Percentiles rank a stretch among this genome's conserved stretches.
Conservation (phyloP, 331 rosid species). For the Acacia pycnantha region DNA sequence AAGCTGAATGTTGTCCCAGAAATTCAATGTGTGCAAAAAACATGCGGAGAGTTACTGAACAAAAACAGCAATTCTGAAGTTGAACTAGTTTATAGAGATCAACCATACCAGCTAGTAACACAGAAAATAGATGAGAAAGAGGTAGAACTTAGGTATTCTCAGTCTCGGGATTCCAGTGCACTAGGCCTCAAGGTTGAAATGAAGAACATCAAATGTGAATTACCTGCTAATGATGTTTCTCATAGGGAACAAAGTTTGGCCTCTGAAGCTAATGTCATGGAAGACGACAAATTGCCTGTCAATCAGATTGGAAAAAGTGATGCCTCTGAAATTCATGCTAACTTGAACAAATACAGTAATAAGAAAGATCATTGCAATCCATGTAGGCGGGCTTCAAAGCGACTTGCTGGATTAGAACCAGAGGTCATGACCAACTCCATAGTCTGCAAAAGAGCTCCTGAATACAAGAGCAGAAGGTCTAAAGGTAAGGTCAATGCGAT, state of each 20-base stretch:
- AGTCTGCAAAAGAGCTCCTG: conserved; percentile 33
- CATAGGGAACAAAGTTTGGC: conserved; percentile 1
- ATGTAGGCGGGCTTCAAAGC: conserved; percentile 50
- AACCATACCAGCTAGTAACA: conserved; percentile 23
- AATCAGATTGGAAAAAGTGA: conserved; percentile 29
- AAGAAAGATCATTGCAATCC: conserved; percentile 43
- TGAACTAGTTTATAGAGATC: conserved; percentile 20
- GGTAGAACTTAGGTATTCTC: conserved; percentile 23
- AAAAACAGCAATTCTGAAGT: conserved; percentile 26
- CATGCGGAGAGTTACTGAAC: conserved; percentile 27
- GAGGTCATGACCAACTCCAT: conserved; percentile 31
- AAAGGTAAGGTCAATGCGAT: conserved; percentile 27
- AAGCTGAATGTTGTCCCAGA: conserved; percentile 17
- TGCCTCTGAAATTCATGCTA: not conserved
- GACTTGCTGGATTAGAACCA: conserved; percentile 53
- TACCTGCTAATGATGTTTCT: conserved; percentile 35
- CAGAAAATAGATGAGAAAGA: conserved; percentile 30
- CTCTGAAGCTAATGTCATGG: conserved; percentile 5
- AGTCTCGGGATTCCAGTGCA: conserved; percentile 39
- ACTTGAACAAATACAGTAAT: conserved; percentile 39
- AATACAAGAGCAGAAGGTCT: conserved; percentile 30
- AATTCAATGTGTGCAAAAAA: not conserved
- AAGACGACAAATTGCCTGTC: conserved; percentile 24
- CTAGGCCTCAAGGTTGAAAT: conserved; percentile 51
- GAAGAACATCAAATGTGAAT: conserved; percentile 53